Base-by-base conservation (phyloP, 2,329 filamentous ascomycete genomes). In the Madurella mycetomatis region DNA sequence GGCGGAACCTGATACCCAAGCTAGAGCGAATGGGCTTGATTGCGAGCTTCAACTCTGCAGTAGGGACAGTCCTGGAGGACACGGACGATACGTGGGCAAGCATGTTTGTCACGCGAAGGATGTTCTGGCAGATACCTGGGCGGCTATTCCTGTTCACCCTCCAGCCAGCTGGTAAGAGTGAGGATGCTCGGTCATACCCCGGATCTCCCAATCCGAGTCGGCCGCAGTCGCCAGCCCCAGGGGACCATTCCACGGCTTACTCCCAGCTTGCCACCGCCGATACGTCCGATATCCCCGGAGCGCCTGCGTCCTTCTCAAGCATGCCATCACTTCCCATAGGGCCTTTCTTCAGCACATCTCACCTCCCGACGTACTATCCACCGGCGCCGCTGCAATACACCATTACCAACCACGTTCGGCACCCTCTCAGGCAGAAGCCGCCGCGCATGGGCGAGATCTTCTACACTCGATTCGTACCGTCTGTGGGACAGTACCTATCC, bases 21-120 rank as follows among this genome's bases (percentile, higher is more conserved):
- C 81, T 96, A 43, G 92, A 96, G 74, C 83, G 91, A 52, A 96
- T 96, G 91, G 91, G 92, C 1, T 72, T 97, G 49, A 84, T 96
- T 48, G 78, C 86, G 0, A 87, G 81, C 19, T 80, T 88, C 51
- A 86, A 95, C 64, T 90, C 88, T 0, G 80, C 82, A 1, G 88
- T 94, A 2, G 90, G 90, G 4, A 76, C 80, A 0, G 80, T 82
- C 39, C 69, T 82, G 42, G 81, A 86, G 48, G 81, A 83, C 45
- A 76, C 78, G 37, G 76, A 81, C 9, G 80, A 85, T 41, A 84
- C 81, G 49, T 96, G 89, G 88, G 77, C 78, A 30, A 76, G 82
- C 48, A 92, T 95, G 86, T 96, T 94, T 67, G 86, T 92, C 41
- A 88, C 86, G 54, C 82, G 85, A 41, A 80, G 82, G 57, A 84